These are phyloP conservation scores for Hansenula lynferdii DNA, from an alignment of 1,139 yeast species.

Conservation along the genomic window DNA sequence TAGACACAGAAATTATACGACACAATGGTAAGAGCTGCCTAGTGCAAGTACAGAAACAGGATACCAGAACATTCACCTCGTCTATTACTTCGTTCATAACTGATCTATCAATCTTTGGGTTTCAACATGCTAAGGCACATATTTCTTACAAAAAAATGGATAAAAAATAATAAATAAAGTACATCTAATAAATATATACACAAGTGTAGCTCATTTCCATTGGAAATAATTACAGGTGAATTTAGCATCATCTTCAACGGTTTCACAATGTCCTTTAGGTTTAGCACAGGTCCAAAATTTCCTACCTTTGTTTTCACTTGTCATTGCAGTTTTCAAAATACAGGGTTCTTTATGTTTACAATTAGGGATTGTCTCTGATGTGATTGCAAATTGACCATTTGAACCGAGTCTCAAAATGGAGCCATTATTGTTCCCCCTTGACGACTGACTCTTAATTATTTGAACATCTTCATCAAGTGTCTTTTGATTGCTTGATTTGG, in stretches of 20 bases:
- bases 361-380: constrained; percentile 32
- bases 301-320: constrained; percentile 41
- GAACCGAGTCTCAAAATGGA: background rate
- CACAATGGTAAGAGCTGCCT: constrained; percentile 21
- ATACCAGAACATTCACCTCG: constrained; percentile 24
- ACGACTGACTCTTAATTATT: background rate
- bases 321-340: constrained; percentile 43
- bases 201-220: constrained; percentile 28
- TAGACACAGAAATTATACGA: constrained; percentile 26
- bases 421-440: no score
- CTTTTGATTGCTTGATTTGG: constrained; percentile 1
- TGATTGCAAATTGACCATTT: constrained; percentile 14
- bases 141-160: constrained; percentile 16
- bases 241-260: constrained; percentile 16
- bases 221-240: constrained; percentile 34
- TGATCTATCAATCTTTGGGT: constrained; percentile 23
- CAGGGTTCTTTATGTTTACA: constrained; percentile 51
- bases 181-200: no score
- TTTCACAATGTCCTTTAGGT: constrained; percentile 24
- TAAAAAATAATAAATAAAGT: constrained; percentile 8
- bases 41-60: constrained; percentile 24
- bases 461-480: constrained; percentile 2
- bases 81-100: constrained; percentile 25
- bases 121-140: constrained; percentile 20
- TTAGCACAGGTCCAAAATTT: constrained; percentile 58